Evolutionary conservation across 228 moss, liverwort and hornwort genomes (phyloP).

Genomic region (Sphagnum magellanicum): DNA sequence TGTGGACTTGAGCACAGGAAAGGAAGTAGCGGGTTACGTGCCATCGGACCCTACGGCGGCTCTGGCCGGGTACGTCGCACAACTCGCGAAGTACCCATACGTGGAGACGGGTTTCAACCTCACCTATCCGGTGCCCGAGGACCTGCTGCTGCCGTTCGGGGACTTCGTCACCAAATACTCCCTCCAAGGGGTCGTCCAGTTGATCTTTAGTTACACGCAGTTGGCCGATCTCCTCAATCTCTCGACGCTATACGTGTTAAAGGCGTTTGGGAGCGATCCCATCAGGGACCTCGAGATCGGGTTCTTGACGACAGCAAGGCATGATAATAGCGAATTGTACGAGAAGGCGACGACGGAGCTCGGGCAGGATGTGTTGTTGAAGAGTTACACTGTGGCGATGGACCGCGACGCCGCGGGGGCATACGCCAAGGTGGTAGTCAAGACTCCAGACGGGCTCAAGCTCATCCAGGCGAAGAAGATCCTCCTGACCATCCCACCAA

Average conservation of each 20-base stretch:
- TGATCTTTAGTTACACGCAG: not conserved
- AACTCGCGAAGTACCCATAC: constrained; percentile 9
- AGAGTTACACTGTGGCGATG: not conserved
- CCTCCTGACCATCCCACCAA: not conserved
- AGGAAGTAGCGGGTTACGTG: not conserved
- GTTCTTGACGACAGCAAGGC: not conserved
- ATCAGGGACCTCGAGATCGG: not conserved
- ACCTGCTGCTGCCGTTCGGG: constrained; percentile 11
- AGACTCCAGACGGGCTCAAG: not conserved
- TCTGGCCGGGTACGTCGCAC: constrained; percentile 1
- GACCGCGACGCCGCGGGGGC: not conserved
- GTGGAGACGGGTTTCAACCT: not conserved
- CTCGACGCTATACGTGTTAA: not conserved
- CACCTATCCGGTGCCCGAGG: not conserved
- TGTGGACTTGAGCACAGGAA: constrained; percentile 7
- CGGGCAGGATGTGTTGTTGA: not conserved
- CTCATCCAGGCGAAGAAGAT: constrained; percentile 1
- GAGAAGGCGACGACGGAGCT: constrained; percentile 5
- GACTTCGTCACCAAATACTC: constrained; percentile 10
- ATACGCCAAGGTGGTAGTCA: not conserved
- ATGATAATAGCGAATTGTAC: constrained; percentile 5
- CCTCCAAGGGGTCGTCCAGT: not conserved
- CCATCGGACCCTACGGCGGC: not conserved
- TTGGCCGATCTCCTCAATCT: not conserved
- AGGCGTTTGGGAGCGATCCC: not conserved